Percentiles rank a stretch among this genome's conserved stretches.
Evolutionary conservation across 352 stramenopile species (phyloP).

Genomic region (Thraustochytrium striatum): DNA sequence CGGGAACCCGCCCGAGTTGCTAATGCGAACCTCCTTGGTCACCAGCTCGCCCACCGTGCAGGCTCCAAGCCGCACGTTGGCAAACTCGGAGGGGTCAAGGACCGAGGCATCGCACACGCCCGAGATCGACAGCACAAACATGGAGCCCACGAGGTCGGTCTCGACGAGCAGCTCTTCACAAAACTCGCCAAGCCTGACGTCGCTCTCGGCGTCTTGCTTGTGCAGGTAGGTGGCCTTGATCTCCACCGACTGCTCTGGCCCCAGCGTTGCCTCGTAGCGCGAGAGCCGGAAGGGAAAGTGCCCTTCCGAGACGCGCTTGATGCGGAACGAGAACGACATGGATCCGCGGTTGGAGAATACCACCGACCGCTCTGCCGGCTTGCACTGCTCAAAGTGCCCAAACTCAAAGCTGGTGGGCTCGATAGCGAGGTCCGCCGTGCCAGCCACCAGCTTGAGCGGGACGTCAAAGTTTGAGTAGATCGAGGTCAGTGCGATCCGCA

Average conservation of each 20-base stretch:
- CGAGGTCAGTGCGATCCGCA: conserved; percentile 38
- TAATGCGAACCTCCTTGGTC: neutral
- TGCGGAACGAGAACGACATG: conserved; percentile 38
- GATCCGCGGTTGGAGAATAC: conserved; percentile 14
- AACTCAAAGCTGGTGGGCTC: conserved; percentile 18
- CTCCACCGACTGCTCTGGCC: conserved; percentile 5
- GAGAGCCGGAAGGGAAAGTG: conserved; percentile 32
- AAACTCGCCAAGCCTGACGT: neutral
- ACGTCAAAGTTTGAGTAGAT: conserved; percentile 49
- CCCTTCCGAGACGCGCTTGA: neutral
- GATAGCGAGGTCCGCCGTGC: conserved; percentile 20
- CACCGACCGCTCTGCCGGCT: neutral
- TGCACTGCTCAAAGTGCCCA: conserved; percentile 44
- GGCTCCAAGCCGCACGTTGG: neutral
- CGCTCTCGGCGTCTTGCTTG: neutral
- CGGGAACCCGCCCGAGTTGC: conserved; percentile 30
- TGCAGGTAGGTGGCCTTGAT: conserved; percentile 27
- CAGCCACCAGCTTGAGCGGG: conserved; percentile 1
- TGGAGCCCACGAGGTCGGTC: conserved; percentile 33
- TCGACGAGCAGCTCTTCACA: conserved; percentile 24
- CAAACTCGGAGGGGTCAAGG: conserved; percentile 8
- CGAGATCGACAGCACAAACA: neutral
- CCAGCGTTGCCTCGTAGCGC: neutral
- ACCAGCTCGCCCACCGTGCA: conserved; percentile 41
- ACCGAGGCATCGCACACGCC: conserved; percentile 32